Evolutionary conservation across 495 filamentous ascomycete genomes (phyloP), one percentile per base, ranked within the genome.

Genomic region (Aspergillus diversus): DNA sequence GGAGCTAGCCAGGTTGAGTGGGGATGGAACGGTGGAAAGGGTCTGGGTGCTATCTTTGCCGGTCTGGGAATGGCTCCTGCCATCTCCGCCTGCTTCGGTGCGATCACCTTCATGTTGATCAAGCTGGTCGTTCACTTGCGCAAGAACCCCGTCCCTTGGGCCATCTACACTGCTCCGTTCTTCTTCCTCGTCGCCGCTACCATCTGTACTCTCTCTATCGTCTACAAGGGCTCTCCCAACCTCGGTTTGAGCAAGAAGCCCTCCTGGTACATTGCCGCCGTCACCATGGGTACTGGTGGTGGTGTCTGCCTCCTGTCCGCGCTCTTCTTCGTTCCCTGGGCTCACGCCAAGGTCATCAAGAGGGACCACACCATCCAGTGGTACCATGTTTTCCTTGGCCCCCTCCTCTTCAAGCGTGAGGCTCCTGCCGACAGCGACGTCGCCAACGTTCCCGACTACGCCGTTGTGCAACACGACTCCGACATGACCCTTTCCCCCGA

Each of bases 171-270:
- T 57, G 78, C 83, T 5, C 85, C 85, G 6, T 80, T 84, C 71
- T 88, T 79, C 72, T 87, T 85, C 74, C 78, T 86, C 51, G 74
- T 87, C 57, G 83, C 83, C 37, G 80, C 74, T 27, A 86, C 82
- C 33, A 75, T 88, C 35, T 84, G 82, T 66, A 84, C 84, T 3
- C 73, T 89, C 1, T 86, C 83, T 17, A 86, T 89, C 63, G 86
- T 88, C 60, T 87, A 86, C 79, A 87, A 87, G 75, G 86, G 85
- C 11, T 87, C 85, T 5, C 85, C 84, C 9, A 84, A 75, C 62
- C 75, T 87, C 7, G 74, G 74, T 12, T 68, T 89, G 50, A 77
- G 66, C 73, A 80, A 86, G 73, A 87, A 85, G 75, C 81, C 85
- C 9, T 49, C 55, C 12, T 83, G 79, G 75, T 87, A 82, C 60